Evolutionary conservation across 2,329 filamentous ascomycete species (phyloP).

Genomic region (Aspergillus quadricinctus): DNA sequence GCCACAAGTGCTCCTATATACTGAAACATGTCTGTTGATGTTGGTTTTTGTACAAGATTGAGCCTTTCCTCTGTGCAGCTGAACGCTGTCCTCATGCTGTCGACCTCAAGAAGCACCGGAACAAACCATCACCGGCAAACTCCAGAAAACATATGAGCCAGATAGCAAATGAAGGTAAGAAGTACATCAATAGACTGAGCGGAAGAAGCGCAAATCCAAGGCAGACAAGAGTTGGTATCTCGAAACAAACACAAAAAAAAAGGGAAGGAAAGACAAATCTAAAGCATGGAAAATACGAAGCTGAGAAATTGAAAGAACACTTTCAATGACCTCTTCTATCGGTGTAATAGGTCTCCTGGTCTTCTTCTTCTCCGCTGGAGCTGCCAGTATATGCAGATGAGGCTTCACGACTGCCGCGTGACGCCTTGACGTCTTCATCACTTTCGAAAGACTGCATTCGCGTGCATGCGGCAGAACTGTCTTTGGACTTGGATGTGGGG

Average conservation of each 20-base stretch:
- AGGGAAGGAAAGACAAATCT: background rate
- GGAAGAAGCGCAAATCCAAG: slow-evolving; percentile 2
- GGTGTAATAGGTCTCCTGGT: slow-evolving; percentile 24
- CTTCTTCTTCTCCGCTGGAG: slow-evolving; percentile 32
- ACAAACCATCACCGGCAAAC: background rate
- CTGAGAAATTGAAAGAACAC: background rate
- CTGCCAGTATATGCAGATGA: slow-evolving; percentile 27
- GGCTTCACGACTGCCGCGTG: slow-evolving; percentile 25
- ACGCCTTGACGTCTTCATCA: slow-evolving; percentile 21
- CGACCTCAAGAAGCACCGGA: background rate
- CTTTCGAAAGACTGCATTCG: slow-evolving; percentile 18
- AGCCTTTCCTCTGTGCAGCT: background rate
- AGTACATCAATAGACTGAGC: background rate
- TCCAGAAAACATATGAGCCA: background rate
- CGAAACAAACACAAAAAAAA: background rate
- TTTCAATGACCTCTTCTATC: slow-evolving; percentile 18
- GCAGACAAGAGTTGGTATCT: background rate
- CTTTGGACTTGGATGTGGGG: slow-evolving; percentile 23
- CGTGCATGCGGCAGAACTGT: slow-evolving; percentile 7
- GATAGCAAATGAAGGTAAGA: background rate
- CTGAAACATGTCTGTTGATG: background rate
- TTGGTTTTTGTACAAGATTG: background rate
- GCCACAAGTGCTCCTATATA: background rate
- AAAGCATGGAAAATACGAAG: background rate
- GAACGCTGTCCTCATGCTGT: background rate